Evolutionary conservation across 257 asterid genomes (phyloP).

Genomic region (Cordia subcordata): DNA sequence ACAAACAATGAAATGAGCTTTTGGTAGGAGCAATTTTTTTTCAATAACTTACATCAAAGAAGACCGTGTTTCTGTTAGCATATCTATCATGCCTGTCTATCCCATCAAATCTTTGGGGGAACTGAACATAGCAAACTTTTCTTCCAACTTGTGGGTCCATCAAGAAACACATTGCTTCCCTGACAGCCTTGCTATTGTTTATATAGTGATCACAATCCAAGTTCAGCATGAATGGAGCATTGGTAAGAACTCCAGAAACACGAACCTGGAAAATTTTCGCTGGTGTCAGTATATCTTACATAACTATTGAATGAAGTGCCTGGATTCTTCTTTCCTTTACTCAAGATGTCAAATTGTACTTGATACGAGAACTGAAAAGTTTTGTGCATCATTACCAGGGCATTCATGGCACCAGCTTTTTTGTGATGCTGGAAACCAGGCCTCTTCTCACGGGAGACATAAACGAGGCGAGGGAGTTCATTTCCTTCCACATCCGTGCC

Average conservation of each 20-base stretch:
- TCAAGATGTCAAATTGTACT: not conserved
- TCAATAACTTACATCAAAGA: slow-evolving; percentile 73
- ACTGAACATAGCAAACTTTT: slow-evolving; percentile 92
- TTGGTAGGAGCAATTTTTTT: not conserved
- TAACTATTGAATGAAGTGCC: not conserved
- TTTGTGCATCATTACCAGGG: slow-evolving; percentile 57
- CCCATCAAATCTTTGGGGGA: slow-evolving; percentile 99
- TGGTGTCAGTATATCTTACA: slow-evolving; percentile 2
- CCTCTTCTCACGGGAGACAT: slow-evolving; percentile 98
- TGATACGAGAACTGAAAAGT: not conserved
- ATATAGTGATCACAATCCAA: slow-evolving; percentile 96
- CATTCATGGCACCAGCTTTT: slow-evolving; percentile 97
- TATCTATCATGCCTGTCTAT: slow-evolving; percentile 88
- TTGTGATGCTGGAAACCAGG: slow-evolving; percentile 98
- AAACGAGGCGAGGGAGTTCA: slow-evolving; percentile 95
- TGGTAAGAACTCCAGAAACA: slow-evolving; percentile 91
- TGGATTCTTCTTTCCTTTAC: not conserved
- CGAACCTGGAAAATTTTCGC: slow-evolving; percentile 58
- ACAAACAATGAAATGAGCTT: not conserved
- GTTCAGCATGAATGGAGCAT: slow-evolving; percentile 98
- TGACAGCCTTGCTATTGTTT: slow-evolving; percentile 92
- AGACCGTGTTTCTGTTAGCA: slow-evolving; percentile 96
- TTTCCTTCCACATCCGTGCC: slow-evolving; percentile 87
- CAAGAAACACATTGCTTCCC: slow-evolving; percentile 98
- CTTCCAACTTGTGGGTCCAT: slow-evolving; percentile 90